phyloP scores from a whole-genome alignment of 768 basidiomycete species.

The Tulasnella sp. region DNA sequence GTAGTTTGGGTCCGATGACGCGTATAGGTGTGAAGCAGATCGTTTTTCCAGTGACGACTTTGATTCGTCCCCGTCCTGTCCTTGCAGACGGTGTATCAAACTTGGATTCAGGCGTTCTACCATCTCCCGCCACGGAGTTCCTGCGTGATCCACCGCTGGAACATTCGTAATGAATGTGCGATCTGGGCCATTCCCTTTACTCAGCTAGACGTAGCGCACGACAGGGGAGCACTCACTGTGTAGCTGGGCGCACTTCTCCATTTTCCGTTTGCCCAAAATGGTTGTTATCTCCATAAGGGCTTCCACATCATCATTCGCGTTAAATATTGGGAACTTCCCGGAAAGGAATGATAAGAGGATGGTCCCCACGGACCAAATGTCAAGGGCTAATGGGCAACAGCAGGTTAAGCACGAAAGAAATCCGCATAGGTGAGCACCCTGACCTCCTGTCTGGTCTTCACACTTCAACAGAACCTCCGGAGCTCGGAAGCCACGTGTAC shows the following conservation, averaged over 20 bases:
- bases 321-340: constrained; percentile 86
- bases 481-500: constrained; percentile 91
- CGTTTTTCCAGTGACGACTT: too few relatives aligned
- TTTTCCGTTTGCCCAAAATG: constrained; percentile 67
- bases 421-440: constrained; percentile 22
- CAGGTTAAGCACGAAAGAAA: background rate
- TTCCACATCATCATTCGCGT: constrained; percentile 87
- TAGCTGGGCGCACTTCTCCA: constrained; percentile 75
- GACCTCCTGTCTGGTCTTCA: constrained; percentile 82
- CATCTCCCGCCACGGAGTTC: constrained; percentile 59
- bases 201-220: background rate
- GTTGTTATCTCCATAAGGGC: constrained; percentile 89
- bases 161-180: constrained; percentile 86
- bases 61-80: too few relatives aligned
- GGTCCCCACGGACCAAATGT: constrained; percentile 90
- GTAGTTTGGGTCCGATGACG: background rate
- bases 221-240: constrained; percentile 52
- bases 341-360: constrained; percentile 88
- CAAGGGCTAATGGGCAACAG: constrained; percentile 54
- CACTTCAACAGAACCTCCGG: constrained; percentile 96
- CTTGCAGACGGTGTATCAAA: constrained; percentile 24
- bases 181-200: constrained; percentile 35
- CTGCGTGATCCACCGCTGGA: constrained; percentile 55
- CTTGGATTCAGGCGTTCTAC: constrained; percentile 66
- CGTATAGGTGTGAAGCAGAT: background rate